phyloP scores from a whole-genome alignment of 306 rosid genomes.

The Rosa multiflora region DNA sequence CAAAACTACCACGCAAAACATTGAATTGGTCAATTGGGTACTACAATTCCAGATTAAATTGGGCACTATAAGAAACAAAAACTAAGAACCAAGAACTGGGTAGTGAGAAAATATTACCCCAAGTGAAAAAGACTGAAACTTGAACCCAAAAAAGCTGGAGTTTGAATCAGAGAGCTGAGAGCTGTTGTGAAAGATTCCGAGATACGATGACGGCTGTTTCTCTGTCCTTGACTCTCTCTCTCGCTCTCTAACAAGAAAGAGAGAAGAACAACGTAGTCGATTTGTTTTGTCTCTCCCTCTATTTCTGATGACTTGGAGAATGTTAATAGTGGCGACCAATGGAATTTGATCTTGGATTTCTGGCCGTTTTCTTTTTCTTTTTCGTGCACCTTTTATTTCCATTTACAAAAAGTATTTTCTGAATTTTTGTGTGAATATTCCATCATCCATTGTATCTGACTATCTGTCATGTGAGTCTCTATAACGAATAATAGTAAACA shows the following conservation, averaged over 20 bases:
- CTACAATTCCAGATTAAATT: not conserved
- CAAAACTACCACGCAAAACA: not conserved
- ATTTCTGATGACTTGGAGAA: not conserved
- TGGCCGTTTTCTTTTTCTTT: constrained; percentile 10
- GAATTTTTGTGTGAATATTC: not conserved
- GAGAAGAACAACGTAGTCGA: not conserved
- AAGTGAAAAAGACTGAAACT: not conserved
- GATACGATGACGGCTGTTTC: constrained; percentile 10
- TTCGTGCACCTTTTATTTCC: not conserved
- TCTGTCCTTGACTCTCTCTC: too few relatives aligned
- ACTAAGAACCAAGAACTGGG: not conserved
- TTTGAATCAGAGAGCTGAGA: constrained; percentile 1
- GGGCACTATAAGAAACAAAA: not conserved
- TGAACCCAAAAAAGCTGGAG: constrained; percentile 17
- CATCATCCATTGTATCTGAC: too few relatives aligned
- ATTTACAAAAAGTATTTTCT: not conserved
- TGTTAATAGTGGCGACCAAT: not conserved
- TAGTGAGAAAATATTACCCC: constrained; percentile 15
- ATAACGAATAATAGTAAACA: too few relatives aligned
- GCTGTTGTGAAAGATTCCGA: constrained; percentile 4
- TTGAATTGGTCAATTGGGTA: not conserved
- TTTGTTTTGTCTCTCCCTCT: not conserved
- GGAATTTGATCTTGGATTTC: constrained; percentile 9
- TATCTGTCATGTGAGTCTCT: too few relatives aligned
- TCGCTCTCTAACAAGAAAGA: not conserved